Evolutionary conservation across 2,329 filamentous ascomycete genomes (phyloP).

Genomic region (Microdochium paspali): DNA sequence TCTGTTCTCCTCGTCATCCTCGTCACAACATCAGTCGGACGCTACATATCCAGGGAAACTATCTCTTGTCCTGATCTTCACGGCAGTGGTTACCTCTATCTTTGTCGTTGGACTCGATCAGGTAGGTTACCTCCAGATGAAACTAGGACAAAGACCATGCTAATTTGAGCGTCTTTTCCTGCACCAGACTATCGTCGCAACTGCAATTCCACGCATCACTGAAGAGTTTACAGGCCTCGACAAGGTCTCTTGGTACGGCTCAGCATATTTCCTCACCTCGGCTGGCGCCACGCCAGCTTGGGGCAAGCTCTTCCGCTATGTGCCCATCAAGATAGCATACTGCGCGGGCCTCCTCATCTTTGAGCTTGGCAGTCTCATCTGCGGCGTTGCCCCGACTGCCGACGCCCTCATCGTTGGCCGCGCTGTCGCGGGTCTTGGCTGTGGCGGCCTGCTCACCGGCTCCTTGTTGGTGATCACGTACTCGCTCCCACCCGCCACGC

Average conservation of each 20-base stretch:
- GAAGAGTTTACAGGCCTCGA: conserved; percentile 14
- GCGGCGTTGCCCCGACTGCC: conserved; percentile 23
- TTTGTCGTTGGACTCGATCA: not conserved
- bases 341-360: conserved; percentile 18
- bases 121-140: not conserved
- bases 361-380: conserved; percentile 22
- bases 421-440: conserved; percentile 23
- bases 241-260: conserved; percentile 18
- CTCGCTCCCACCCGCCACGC: conserved; percentile 5
- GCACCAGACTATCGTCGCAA: conserved; percentile 1
- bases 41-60: not conserved
- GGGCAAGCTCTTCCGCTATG: conserved; percentile 20
- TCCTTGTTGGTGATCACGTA: conserved; percentile 10
- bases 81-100: not conserved
- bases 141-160: not conserved
- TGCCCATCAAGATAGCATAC: conserved; percentile 18
- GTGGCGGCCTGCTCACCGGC: conserved; percentile 10
- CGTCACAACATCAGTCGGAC: not conserved
- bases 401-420: conserved; percentile 25
- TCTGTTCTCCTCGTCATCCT: not conserved
- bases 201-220: conserved; percentile 14
- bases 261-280: conserved; percentile 15
- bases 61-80: not conserved
- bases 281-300: conserved; percentile 12
- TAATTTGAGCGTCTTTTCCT: not conserved